Evolutionary conservation across 768 basidiomycete species (phyloP), one percentile per base, ranked within the genome.

Genomic region (Cytidiella melzeri): DNA sequence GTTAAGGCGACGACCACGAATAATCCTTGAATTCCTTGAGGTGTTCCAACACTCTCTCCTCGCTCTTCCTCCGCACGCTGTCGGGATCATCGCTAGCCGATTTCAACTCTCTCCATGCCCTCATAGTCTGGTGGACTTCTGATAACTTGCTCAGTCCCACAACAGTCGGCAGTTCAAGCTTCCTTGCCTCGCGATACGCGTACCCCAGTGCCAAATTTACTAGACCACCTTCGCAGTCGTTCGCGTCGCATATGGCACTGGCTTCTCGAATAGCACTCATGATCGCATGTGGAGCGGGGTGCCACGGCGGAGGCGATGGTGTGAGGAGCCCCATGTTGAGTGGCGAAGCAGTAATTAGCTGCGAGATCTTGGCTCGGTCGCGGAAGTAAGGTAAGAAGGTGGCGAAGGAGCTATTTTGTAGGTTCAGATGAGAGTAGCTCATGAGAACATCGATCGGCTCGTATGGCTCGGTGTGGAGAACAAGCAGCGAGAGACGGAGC

Each of bases 281-380:
- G 36, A 89, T 51, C 11, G 59, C 66, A 12, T 64, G 58, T 18
- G 88, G 75, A 5, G 88, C 87, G 13, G 90, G 88, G 60, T 92
- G 89, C 91, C 90, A 93, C 2, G 64, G 11, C 1, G 85, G 84
- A 2, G 75, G 72, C 1, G 61, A 62, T 2, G 70, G 65, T 0
- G 81, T 80, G 27, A 94, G 73, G 3, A 93, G 75, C 0, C 84
- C 84, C 91, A 93, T 93, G 61, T 78, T 83, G 45, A 94, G 72
- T 6, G 92, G 92, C 2, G 90, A 91, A 1, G 92, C 92, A 2
- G 83, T 71, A 44, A 92, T 46, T 24, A 94, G 70, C 48, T 88
- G 85, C 48, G 65, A 62, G 39, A 94, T 76, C 43, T 77, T 69
- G 0, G 88, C 89, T 20, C 84, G 82, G 18, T 67, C 61, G 54